Evolutionary conservation across 768 basidiomycete genomes (phyloP), one percentile per base, ranked within the genome.

Genomic region (Leccinum sublutescens): DNA sequence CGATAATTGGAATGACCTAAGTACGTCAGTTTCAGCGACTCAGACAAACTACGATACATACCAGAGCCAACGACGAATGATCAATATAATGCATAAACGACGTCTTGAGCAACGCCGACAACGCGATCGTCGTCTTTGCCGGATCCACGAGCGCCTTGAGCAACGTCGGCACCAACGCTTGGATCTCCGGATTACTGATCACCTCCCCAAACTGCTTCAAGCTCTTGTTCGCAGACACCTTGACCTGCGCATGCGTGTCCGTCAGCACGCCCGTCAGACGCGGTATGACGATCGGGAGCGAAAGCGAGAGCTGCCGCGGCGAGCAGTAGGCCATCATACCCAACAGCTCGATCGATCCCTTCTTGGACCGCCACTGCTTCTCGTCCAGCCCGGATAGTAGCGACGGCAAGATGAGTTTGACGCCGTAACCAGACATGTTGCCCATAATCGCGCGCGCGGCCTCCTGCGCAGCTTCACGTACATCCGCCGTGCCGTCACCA

Each of bases 261-360:
- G 95, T 98, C 57, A 99, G 79, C 52, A 97, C 95, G 5, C 87
- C 91, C 19, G 95, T 97, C 25, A 99, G 77, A n/a, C 90, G 87
- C 7, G 97, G 97, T 55, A 99, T 95, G 72, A 98, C 93, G 53
- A 98, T 92, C 6, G 96, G 96, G 3, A 99, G 80, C 0, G 96
- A 98, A 19, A 94, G 79, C 0, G 97, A 97, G 15, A 98, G 83
- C 73, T 99, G 97, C 40, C 87, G 85, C 2, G 96, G 97, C 9
- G 97, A 94, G 71, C 95, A 96, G 74, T 96, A 98, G 1, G 97
- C 97, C 95, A 98, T 98, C 82, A 95, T 91, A 23, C 97, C 97
- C 59, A 99, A 77, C 6, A 98, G 76, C 71, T 99, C 97, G 61
- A 98, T 98, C 7, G 95, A 95, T 2, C 96, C 97, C 73, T 92